Conservation (phyloP, 164 flowering plant species). For the Chimonanthus salicifolius region DNA sequence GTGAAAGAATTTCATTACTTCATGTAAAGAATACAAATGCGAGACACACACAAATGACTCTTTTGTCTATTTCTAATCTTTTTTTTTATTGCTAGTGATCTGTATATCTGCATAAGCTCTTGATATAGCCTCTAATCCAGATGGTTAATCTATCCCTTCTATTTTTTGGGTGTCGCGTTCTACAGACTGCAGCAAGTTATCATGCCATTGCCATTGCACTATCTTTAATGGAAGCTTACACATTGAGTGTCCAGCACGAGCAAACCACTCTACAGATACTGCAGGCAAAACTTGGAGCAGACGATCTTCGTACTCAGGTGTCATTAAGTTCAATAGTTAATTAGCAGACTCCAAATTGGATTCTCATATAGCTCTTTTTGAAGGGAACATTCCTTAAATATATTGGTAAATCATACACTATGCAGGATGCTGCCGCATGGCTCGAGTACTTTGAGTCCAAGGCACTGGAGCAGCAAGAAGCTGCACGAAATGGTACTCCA, state of each 20-base stretch:
- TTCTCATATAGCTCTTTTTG: neutral
- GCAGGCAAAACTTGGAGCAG: constrained; percentile 82
- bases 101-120: neutral
- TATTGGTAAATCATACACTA: neutral
- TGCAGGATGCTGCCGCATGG: constrained; percentile 97
- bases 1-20: neutral
- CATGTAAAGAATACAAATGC: too few species aligned
- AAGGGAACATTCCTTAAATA: neutral
- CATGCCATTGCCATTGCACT: constrained; percentile 98
- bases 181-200: constrained; percentile 94
- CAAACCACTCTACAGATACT: constrained; percentile 89
- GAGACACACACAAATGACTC: too few species aligned
- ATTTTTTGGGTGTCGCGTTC: constrained; percentile 6
- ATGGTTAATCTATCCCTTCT: neutral
- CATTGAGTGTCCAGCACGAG: constrained; percentile 94
- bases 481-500: constrained; percentile 96
- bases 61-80: neutral
- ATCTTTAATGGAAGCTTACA: constrained; percentile 91
- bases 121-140: neutral
- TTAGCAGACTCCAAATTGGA: neutral
- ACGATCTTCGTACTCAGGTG: constrained; percentile 95
- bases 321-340: constrained; percentile 1
- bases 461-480: constrained; percentile 97
- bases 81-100: neutral
- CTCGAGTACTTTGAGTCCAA: constrained; percentile 93